Evolutionary conservation across 768 basidiomycete genomes (phyloP), one percentile per base, ranked within the genome.

Genomic region (Harrya chromipes): DNA sequence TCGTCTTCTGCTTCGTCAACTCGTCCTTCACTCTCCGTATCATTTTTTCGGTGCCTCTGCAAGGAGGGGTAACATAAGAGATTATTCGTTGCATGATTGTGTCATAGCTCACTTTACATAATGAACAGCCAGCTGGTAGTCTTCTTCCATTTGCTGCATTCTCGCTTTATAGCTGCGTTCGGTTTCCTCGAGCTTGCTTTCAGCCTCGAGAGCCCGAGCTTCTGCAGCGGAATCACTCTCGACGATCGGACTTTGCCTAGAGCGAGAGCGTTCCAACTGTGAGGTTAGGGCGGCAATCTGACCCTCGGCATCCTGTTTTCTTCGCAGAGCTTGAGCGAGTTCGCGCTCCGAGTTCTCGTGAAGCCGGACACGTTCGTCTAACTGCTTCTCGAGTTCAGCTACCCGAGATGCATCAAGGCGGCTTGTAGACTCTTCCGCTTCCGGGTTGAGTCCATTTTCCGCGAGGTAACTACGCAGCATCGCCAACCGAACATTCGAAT

Each of bases 11-110:
- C 72, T 89, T 94, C 56, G 81, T 87, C 49, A 97, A 72, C 63
- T 98, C 97, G 49, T 94, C 95, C 69, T 93, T 90, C 86, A 97
- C 91, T 58, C 87, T 83, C 57, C 93, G 84, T 76, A 97, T 88
- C 84, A 98, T 93, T 72, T 94, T 97, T 70, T 98, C 97, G 1
- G 94, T 97, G 39, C 92, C 92, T 79, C 90, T 93, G 63, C 27
- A 51, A 53, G 29, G 56, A 55, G 49, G 36, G 48, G 42, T 43
- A 47, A 49, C 44, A 53, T 61, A 52, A 54, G 48, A 47, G 46
- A 52, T 46, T 40, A 33, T 37, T 44, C 58, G 31, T 45, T 49
- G 42, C 34, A 49, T 24, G 43, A 43, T 46, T 52, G 55, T 72
- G 55, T 54, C 47, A 33, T 47, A 51, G 70, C 85, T 73, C 67